Percentiles rank a stretch among this genome's conserved stretches.
phyloP scores from a whole-genome alignment of 1,284 basidiomycete genomes.

The Anthracocystis setariae region DNA sequence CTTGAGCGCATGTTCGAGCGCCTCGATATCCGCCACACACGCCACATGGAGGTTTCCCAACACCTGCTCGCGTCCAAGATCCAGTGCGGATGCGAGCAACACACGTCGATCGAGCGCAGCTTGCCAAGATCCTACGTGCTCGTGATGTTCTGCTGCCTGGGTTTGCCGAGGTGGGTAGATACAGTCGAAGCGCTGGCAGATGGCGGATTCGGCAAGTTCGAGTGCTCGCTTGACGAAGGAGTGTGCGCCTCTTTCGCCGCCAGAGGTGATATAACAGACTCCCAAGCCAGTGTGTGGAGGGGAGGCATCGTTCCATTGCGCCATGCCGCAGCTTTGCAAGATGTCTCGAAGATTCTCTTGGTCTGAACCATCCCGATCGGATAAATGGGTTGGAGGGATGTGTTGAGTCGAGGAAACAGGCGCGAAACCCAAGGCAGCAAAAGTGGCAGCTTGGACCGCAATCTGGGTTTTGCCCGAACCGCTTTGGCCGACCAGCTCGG shows the following conservation, averaged over 20 bases:
- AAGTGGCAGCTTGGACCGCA: slow-evolving; percentile 45
- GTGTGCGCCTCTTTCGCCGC: slow-evolving; percentile 31
- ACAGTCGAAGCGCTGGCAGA: slow-evolving; percentile 12
- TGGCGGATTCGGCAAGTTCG: slow-evolving; percentile 14
- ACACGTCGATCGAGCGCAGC: slow-evolving; percentile 4
- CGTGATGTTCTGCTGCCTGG: too few relatives aligned
- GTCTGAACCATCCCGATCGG: not conserved
- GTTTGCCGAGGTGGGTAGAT: not conserved
- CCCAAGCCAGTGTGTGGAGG: slow-evolving; percentile 1
- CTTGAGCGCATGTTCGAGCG: slow-evolving; percentile 50
- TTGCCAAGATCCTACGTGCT: not conserved
- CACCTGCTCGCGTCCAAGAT: slow-evolving; percentile 21
- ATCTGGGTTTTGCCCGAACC: slow-evolving; percentile 61
- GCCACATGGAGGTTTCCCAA: slow-evolving; percentile 37
- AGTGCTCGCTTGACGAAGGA: slow-evolving; percentile 30
- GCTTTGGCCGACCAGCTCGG: slow-evolving; percentile 61
- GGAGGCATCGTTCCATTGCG: not conserved
- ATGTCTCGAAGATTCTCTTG: slow-evolving; percentile 10
- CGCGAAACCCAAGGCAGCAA: slow-evolving; percentile 40
- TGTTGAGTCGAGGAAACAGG: not conserved
- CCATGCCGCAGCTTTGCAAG: slow-evolving; percentile 21
- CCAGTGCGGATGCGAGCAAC: slow-evolving; percentile 12
- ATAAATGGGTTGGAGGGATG: not conserved
- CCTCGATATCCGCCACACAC: slow-evolving; percentile 41
- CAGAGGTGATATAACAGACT: slow-evolving; percentile 40